Percentiles rank a stretch among this genome's conserved stretches.
phyloP scores from a whole-genome alignment of 495 filamentous ascomycete genomes.

The Penicillium maclennaniae region DNA sequence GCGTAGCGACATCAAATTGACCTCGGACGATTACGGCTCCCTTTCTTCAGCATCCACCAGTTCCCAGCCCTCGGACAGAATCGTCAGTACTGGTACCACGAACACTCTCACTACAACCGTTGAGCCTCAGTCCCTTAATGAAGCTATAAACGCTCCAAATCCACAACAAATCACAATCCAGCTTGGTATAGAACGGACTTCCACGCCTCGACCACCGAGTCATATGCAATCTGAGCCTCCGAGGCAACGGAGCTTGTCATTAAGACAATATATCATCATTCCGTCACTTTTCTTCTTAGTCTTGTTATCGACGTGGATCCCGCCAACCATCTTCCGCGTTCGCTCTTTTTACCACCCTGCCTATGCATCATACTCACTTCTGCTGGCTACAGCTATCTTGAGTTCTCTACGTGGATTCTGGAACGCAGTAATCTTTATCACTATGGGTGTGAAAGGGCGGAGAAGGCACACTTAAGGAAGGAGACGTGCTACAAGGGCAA shows the following conservation, averaged over 20 bases:
- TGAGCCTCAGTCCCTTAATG: conserved; percentile 4
- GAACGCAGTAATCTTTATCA: too few relatives aligned
- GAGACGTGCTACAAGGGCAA: too few relatives aligned
- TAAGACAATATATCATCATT: conserved; percentile 47
- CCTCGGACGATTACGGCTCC: conserved; percentile 30
- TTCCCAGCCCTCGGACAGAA: conserved; percentile 5
- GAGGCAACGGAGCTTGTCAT: conserved; percentile 33
- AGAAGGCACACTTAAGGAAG: too few relatives aligned
- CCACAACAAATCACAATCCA: conserved; percentile 11
- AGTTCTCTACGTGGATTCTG: too few relatives aligned
- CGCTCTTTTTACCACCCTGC: conserved; percentile 33
- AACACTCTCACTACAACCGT: conserved; percentile 14
- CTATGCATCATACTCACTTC: conserved; percentile 32
- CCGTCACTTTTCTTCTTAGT: conserved; percentile 47
- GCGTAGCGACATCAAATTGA: conserved; percentile 32
- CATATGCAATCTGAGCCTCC: not conserved
- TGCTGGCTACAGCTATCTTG: too few relatives aligned
- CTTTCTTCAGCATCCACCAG: conserved; percentile 5
- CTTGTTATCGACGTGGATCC: conserved; percentile 43
- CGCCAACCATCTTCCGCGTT: conserved; percentile 39
- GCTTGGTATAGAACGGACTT: conserved; percentile 6
- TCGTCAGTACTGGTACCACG: too few relatives aligned
- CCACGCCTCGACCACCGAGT: not conserved
- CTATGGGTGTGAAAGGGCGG: too few relatives aligned
- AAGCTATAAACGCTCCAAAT: not conserved